These are phyloP conservation scores for Ascoidea asiatica DNA, from an alignment of 805 yeast genomes.

Conservation along the genomic window DNA sequence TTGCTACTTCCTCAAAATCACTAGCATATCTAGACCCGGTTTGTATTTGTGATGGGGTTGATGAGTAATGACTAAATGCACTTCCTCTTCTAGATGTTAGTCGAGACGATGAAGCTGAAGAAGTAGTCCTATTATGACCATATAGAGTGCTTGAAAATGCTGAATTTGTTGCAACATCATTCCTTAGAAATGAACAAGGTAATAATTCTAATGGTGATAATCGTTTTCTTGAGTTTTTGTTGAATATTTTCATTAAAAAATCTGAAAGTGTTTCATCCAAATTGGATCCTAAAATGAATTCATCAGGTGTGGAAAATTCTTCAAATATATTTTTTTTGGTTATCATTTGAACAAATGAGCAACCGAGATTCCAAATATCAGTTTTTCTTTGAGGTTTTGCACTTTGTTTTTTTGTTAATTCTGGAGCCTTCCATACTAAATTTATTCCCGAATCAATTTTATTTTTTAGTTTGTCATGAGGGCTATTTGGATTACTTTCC, in stretches of 20 bases:
- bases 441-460: conserved; percentile 6
- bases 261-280: conserved; percentile 50
- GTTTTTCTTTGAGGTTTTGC: conserved; percentile 59
- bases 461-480: not conserved
- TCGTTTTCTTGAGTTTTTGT: conserved; percentile 51
- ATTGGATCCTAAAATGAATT: conserved; percentile 35
- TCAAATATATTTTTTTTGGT: conserved; percentile 43
- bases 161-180: conserved; percentile 35
- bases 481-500: conserved; percentile 20
- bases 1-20: conserved; percentile 91
- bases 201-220: conserved; percentile 76
- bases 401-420: conserved; percentile 25
- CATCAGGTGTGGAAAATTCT: conserved; percentile 45
- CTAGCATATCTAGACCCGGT: conserved; percentile 65
- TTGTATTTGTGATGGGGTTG: conserved; percentile 14
- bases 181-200: conserved; percentile 71
- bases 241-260: conserved; percentile 54
- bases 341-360: conserved; percentile 52
- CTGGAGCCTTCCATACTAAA: conserved; percentile 70
- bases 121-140: conserved; percentile 9
- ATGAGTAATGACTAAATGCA: conserved; percentile 24
- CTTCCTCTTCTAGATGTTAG: conserved; percentile 21
- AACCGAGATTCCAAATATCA: conserved; percentile 91
- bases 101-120: conserved; percentile 14
- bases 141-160: too few species aligned